These are phyloP conservation scores for Magnolia changhungtana DNA, from an alignment of 164 flowering plant genomes.

Conservation along the genomic window DNA sequence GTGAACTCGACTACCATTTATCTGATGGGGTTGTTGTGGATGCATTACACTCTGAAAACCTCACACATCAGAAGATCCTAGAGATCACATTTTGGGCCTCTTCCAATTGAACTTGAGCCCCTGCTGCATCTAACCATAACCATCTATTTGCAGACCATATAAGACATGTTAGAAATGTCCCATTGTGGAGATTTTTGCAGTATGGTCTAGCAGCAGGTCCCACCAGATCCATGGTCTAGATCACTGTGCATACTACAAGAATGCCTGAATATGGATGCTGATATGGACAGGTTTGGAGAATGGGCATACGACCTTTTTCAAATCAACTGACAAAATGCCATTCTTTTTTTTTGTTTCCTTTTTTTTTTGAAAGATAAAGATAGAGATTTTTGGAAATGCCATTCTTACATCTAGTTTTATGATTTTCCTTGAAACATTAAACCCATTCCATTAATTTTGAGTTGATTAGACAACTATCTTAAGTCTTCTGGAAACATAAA, in stretches of 20 bases:
- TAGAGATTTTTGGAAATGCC: too few species aligned
- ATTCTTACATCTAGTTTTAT: too few species aligned
- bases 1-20: neutral
- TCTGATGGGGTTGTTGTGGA: neutral
- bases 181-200: neutral
- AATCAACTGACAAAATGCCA: too few species aligned
- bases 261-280: too few species aligned
- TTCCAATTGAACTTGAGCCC: neutral
- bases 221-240: neutral
- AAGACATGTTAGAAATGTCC: neutral
- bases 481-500: too few species aligned
- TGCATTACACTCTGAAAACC: neutral
- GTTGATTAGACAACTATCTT: too few species aligned
- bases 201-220: neutral
- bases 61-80: neutral
- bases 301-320: too few species aligned
- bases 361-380: too few species aligned
- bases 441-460: too few species aligned
- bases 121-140: neutral
- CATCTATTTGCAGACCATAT: neutral
- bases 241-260: neutral
- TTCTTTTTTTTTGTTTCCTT: too few species aligned
- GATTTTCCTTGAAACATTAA: too few species aligned
- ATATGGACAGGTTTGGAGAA: too few species aligned
- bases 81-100: neutral